Conservation (phyloP, 768 basidiomycete genomes). For the Tulasnella sp. region DNA sequence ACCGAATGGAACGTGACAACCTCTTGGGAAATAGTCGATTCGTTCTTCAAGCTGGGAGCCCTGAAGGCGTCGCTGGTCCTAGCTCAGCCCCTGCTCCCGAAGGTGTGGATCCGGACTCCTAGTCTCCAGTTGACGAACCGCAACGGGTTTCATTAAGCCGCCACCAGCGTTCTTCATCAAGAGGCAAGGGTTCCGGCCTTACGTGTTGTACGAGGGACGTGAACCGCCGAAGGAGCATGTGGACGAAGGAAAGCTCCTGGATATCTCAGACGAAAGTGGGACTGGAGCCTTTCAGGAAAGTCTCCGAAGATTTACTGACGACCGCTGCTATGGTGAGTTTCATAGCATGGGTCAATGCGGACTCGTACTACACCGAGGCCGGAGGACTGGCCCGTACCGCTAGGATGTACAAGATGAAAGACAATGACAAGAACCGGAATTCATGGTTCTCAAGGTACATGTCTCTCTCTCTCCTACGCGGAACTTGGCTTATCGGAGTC, state of each 20-base stretch:
- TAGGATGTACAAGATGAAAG: slow-evolving; percentile 6
- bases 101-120: background rate
- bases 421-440: background rate
- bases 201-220: background rate
- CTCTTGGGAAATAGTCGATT: background rate
- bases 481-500: background rate
- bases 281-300: background rate
- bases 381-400: background rate
- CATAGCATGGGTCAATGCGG: background rate
- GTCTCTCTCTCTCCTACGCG: background rate
- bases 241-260: background rate
- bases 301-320: background rate
- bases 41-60: background rate
- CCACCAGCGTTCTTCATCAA: background rate
- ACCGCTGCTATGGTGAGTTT: background rate
- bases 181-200: background rate
- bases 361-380: background rate
- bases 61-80: background rate
- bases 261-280: background rate
- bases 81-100: background rate
- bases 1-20: background rate
- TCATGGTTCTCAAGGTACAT: background rate
- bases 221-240: background rate
- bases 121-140: background rate
- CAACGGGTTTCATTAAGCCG: background rate